These are phyloP conservation scores for Blepharisma japonicum DNA, from an alignment of 73 alveolate species.

Conservation along the genomic window DNA sequence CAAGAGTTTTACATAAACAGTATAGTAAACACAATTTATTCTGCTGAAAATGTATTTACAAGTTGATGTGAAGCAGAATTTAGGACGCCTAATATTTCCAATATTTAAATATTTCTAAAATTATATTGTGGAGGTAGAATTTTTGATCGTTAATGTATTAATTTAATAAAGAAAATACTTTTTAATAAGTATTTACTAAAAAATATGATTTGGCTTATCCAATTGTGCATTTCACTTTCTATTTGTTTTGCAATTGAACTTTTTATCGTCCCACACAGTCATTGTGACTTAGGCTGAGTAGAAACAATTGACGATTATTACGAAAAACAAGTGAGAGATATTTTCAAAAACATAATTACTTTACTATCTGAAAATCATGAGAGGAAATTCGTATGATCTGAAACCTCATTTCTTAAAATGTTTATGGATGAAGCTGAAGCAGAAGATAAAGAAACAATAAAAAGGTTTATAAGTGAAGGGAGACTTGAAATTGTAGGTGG, in stretches of 20 bases:
- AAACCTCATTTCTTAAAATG: neutral
- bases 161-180: too few relatives aligned
- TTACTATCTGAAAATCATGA: neutral
- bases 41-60: neutral
- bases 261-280: neutral
- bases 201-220: too few relatives aligned
- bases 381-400: neutral
- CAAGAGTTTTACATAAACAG: neutral
- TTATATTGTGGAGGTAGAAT: too few relatives aligned
- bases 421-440: neutral
- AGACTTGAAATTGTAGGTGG: constrained; percentile 79
- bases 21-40: neutral
- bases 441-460: neutral
- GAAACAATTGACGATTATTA: neutral
- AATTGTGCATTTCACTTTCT: too few relatives aligned
- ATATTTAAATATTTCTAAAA: too few relatives aligned
- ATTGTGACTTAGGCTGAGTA: neutral
- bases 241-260: neutral
- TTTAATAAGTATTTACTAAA: too few relatives aligned
- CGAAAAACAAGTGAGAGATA: neutral
- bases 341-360: neutral
- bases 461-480: constrained; percentile 29
- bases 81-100: too few relatives aligned
- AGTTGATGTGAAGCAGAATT: neutral
- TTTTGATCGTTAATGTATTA: too few relatives aligned